phyloP scores from a whole-genome alignment of 2,329 filamentous ascomycete genomes.

The Cyanodermella asteris region DNA sequence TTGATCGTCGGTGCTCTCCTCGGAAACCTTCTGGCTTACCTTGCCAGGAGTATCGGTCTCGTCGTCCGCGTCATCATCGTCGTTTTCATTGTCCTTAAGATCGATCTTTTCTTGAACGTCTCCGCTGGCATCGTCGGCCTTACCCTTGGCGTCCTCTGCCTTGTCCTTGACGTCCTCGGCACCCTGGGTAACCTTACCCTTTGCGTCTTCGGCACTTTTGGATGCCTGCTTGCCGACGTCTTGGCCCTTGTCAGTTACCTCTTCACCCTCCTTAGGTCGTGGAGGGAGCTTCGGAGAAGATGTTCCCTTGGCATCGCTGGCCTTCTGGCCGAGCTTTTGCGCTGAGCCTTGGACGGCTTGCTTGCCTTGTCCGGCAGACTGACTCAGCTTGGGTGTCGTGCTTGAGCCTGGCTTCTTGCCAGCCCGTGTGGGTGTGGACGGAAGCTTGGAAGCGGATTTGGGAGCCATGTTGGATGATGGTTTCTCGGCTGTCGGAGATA shows the following conservation, averaged over 20 bases:
- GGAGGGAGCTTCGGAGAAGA: constrained; percentile 7
- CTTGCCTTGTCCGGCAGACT: constrained; percentile 5
- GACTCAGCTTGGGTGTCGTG: constrained; percentile 7
- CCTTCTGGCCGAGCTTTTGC: constrained; percentile 1
- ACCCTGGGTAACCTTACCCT: constrained; percentile 2
- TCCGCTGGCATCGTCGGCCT: constrained; percentile 6
- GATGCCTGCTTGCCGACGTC: constrained; percentile 1
- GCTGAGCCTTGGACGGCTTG: constrained; percentile 1
- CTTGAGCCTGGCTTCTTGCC: constrained; percentile 7
- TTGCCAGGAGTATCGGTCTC: constrained; percentile 8
- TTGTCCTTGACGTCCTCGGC: constrained; percentile 3
- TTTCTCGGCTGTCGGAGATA: not conserved
- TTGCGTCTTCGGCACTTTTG: constrained; percentile 2
- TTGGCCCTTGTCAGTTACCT: constrained; percentile 25
- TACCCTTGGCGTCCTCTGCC: constrained; percentile 6
- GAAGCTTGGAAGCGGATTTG: constrained; percentile 5
- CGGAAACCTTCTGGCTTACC: constrained; percentile 7
- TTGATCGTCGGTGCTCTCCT: constrained; percentile 7
- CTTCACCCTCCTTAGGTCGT: constrained; percentile 5
- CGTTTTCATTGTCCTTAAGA: constrained; percentile 7
- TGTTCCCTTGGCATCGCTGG: too few species aligned
- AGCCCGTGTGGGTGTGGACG: constrained; percentile 7
- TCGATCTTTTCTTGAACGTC: constrained; percentile 5
- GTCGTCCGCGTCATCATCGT: constrained; percentile 7
- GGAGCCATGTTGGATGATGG: constrained; percentile 9